phyloP scores from a whole-genome alignment of 768 basidiomycete genomes.

The Tylopilus sp. region DNA sequence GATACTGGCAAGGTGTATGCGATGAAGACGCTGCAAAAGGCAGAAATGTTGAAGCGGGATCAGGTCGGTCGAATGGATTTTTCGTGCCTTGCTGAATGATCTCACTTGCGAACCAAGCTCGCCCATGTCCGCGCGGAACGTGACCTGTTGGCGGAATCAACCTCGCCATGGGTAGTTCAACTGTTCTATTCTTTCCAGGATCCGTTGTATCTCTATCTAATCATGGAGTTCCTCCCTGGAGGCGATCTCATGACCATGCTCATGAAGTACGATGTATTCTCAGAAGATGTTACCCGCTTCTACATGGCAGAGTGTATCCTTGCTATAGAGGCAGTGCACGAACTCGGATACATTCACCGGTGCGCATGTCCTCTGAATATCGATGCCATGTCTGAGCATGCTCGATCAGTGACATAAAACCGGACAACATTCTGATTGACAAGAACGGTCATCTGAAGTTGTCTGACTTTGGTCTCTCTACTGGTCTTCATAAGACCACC shows the following conservation, averaged over 20 bases:
- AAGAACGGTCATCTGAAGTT: slow-evolving; percentile 95
- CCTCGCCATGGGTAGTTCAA: slow-evolving; percentile 96
- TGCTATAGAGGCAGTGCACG: slow-evolving; percentile 97
- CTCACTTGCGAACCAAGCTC: slow-evolving; percentile 49
- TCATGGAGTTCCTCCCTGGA: slow-evolving; percentile 91
- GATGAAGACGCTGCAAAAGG: slow-evolving; percentile 98
- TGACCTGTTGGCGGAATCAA: slow-evolving; percentile 94
- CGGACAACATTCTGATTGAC: slow-evolving; percentile 98
- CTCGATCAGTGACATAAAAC: slow-evolving; percentile 87
- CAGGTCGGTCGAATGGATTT: slow-evolving; percentile 55
- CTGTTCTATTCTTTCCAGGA: slow-evolving; percentile 99
- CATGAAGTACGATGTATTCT: slow-evolving; percentile 99
- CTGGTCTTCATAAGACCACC: slow-evolving; percentile 94
- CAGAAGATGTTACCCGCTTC: slow-evolving; percentile 96
- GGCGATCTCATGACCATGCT: slow-evolving; percentile 99
- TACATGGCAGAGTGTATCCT: slow-evolving; percentile 99
- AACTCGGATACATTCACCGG: slow-evolving; percentile 99
- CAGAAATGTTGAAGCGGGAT: slow-evolving; percentile 99
- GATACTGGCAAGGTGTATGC: slow-evolving; percentile 99
- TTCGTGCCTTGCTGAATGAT: neutral
- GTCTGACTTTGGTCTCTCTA: slow-evolving; percentile 97
- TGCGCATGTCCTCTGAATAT: slow-evolving; percentile 34
- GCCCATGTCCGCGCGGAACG: slow-evolving; percentile 97
- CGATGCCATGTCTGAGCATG: neutral
- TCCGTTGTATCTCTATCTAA: slow-evolving; percentile 89